Base-by-base conservation (phyloP, 108 stramenopile genomes). In the Fistulifera pelliculosa region DNA sequence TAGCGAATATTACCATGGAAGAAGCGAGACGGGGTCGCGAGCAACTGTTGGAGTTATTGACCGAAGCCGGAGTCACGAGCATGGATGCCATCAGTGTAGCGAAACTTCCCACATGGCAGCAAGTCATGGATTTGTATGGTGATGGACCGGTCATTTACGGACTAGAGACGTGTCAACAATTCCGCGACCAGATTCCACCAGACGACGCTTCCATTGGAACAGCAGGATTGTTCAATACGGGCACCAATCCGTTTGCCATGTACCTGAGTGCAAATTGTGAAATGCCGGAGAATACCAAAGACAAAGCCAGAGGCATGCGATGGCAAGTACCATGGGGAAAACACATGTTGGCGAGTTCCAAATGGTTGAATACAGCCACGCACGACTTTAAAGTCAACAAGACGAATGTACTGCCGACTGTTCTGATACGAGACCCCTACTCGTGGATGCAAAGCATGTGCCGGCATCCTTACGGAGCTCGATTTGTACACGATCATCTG, bases 401-500 rank as follows among this genome's bases (percentile, higher is more conserved):
- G 43, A 75, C 74, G 10, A 66, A 65, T 39, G 61, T 86, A 8
- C 52, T 94, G 28, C 88, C 88, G 8, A 63, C 88, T n/a, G 80
- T 90, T 2, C 59, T 85, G 27, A 72, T 94, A 16, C 81, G 89
- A 58, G 88, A 94, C 74, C 88, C 88, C 15, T 72, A 77, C 38
- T 75, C 65, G 18, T 94, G 88, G 88, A 84, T 90, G 85, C 63
- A 80, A 57, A 76, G 75, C 54, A 83, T 93, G 83, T 81, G 80
- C 62, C 68, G 72, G 35, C 74, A 79, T 54, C 51, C 54, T 13
- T 86, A 86, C 53, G 69, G 67, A 41, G 18, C 38, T 13, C 7
- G 38, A 19, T 45, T 45, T 45, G 44, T 45, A 17, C 16, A 45
- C 21, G 44, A 45, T 21, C 31, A 35, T 35, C 3, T 35, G 8